Conservation (phyloP, 1,284 basidiomycete species). For the Apiotrichum gamsii region DNA sequence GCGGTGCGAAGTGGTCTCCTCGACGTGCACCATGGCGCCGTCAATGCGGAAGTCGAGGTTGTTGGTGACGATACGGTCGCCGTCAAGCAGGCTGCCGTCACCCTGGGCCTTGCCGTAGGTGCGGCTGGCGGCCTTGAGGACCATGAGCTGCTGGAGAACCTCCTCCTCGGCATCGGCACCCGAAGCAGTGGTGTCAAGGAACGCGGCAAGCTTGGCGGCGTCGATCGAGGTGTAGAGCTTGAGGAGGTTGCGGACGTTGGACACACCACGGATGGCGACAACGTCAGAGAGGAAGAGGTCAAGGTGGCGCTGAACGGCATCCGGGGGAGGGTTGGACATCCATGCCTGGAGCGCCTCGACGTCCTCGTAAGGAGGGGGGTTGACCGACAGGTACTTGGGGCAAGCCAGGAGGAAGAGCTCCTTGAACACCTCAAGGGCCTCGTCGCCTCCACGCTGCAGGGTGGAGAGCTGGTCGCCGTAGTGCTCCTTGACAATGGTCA, state of each 20-base stretch:
- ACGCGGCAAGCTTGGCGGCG: conserved; percentile 81
- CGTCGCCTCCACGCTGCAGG: conserved; percentile 63
- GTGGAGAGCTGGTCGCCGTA: conserved; percentile 84
- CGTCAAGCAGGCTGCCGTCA: conserved; percentile 64
- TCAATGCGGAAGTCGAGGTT: conserved; percentile 94
- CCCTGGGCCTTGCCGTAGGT: conserved; percentile 60
- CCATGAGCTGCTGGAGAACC: conserved; percentile 93
- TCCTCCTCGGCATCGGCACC: conserved; percentile 62
- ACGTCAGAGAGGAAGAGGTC: conserved; percentile 73
- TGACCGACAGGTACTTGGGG: conserved; percentile 93
- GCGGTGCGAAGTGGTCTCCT: conserved; percentile 84
- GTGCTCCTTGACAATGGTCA: conserved; percentile 85
- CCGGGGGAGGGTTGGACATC: conserved; percentile 54
- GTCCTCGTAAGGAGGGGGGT: conserved; percentile 89
- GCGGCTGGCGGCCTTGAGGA: conserved; percentile 72
- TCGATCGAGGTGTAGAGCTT: conserved; percentile 93
- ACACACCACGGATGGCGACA: conserved; percentile 66
- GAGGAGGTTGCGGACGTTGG: conserved; percentile 82
- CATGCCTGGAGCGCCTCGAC: conserved; percentile 57
- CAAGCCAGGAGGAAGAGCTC: conserved; percentile 92
- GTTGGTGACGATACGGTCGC: conserved; percentile 79
- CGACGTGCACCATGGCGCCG: conserved; percentile 88
- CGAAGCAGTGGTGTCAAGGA: conserved; percentile 53
- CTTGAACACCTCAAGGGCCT: conserved; percentile 77
- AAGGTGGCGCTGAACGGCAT: conserved; percentile 79